Percentiles rank a stretch among this genome's conserved stretches.
These are phyloP conservation scores for Crithidia thermophila DNA, from an alignment of 208 protist species.

Conservation along the genomic window DNA sequence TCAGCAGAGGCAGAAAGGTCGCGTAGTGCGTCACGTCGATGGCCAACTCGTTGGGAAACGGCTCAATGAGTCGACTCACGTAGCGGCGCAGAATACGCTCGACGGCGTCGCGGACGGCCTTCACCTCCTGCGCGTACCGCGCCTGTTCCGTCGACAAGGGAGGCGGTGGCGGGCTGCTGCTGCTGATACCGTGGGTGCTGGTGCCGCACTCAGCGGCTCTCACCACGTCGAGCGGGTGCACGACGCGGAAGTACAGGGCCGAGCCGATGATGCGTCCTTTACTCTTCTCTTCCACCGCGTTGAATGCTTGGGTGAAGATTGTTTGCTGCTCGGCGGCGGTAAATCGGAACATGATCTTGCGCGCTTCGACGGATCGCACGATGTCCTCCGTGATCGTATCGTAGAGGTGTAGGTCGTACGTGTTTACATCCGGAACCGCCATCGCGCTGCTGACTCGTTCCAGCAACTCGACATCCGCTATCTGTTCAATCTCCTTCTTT, in stretches of 20 bases:
- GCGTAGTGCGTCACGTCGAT: slow-evolving; percentile 66
- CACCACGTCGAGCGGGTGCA: slow-evolving; percentile 9
- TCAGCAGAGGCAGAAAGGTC: slow-evolving; percentile 34
- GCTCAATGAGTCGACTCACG: slow-evolving; percentile 34
- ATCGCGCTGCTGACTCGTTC: slow-evolving; percentile 7
- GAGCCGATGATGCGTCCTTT: slow-evolving; percentile 36
- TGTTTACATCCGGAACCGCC: slow-evolving; percentile 18
- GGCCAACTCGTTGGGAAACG: slow-evolving; percentile 44
- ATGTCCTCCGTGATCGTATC: slow-evolving; percentile 51
- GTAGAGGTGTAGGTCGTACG: slow-evolving; percentile 50
- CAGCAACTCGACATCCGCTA: slow-evolving; percentile 8
- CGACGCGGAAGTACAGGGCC: slow-evolving; percentile 62
- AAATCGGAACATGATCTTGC: slow-evolving; percentile 48
- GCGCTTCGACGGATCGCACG: slow-evolving; percentile 40
- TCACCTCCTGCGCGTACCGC: slow-evolving; percentile 2
- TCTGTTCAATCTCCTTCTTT: background rate
- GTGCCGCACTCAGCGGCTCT: background rate
- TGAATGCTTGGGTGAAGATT: slow-evolving; percentile 18
- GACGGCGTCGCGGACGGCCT: slow-evolving; percentile 18
- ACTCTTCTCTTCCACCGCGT: slow-evolving; percentile 30
- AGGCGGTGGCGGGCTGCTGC: no score
- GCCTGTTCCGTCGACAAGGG: no score
- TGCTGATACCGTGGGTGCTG: no score
- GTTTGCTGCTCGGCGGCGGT: slow-evolving; percentile 21
- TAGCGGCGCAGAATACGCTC: slow-evolving; percentile 42